Evolutionary conservation across 2,329 filamentous ascomycete species (phyloP), one percentile per base, ranked within the genome.

Genomic region (Colletotrichum sp.): DNA sequence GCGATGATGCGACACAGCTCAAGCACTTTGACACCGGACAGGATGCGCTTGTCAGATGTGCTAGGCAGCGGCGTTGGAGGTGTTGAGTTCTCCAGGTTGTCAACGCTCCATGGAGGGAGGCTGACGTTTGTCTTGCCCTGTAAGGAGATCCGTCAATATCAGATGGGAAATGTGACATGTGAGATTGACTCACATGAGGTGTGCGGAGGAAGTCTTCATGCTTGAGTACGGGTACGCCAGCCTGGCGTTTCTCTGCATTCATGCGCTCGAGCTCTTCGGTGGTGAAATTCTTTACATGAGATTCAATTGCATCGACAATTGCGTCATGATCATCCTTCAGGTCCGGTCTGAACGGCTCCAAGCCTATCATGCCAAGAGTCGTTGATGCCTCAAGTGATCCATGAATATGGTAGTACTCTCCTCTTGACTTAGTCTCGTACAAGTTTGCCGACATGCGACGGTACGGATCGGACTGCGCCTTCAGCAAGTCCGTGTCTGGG

Each of bases 1-100:
- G 94, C 94, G 77, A 96, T 95, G 79, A 95, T 92, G 55, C 94
- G 91, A 80, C 93, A 94, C 34, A 96, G 85, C 80, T 96, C 94
- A 7, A 96, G 88, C 7, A 96, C 93, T 77, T 93, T 93, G 81
- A 95, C 88, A 0, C 94, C 94, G 80, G 87, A 74, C 85, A 91
- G 79, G 78, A 85, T 83, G 13, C 83, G 83, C 8, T 71, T 77
- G 4, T 78, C 74, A 4, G 77, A 62, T 2, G 26, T 77, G 5
- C 71, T 56, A 13, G 80, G 73, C 67, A 91, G 79, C 8, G 85
- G 85, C 4, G 83, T 81, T 9, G 88, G 87, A 4, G 88, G 87
- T 4, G 91, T 90, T 7, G 83, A 80, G 1, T 81, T 79, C 77
- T 92, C 89, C 3, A 92, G 85, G 14, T 82, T 83, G 52, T 87